Conservation (phyloP, 176 grass and related monocot species). For the Carex myosuroides region DNA sequence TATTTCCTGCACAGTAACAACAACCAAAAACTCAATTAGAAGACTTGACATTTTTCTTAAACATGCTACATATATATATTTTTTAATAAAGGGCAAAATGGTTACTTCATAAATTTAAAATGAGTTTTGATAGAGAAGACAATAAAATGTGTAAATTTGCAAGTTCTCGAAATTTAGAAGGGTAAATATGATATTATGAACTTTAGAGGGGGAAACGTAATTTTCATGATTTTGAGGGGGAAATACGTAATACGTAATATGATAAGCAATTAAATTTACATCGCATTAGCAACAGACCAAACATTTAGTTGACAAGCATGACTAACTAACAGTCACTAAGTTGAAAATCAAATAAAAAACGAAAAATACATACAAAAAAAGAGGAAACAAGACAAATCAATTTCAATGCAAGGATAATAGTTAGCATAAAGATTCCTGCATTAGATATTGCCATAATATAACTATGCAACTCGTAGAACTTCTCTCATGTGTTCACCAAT, state of each 20-base stretch:
- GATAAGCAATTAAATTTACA: background rate
- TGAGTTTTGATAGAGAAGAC: no score
- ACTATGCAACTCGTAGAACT: background rate
- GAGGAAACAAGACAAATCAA: background rate
- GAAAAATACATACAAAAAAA: no score
- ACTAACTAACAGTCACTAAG: background rate
- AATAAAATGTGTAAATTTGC: no score
- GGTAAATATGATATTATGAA: no score
- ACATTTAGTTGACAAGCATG: background rate
- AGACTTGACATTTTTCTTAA: no score
- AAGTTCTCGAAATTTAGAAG: no score
- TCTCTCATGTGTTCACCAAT: background rate
- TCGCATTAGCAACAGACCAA: background rate
- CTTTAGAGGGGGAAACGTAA: no score
- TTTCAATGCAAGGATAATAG: background rate
- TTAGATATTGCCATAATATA: background rate
- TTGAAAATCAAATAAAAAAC: background rate
- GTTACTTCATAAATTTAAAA: no score
- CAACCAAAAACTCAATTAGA: background rate
- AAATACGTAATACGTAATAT: no score
- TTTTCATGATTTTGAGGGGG: no score
- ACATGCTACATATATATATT: no score
- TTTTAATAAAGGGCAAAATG: no score
- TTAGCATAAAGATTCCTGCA: background rate
- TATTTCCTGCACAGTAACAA: conserved; percentile 64